These are phyloP conservation scores for Pichia thaimueangensis DNA, from an alignment of 805 yeast genomes.

Conservation along the genomic window DNA sequence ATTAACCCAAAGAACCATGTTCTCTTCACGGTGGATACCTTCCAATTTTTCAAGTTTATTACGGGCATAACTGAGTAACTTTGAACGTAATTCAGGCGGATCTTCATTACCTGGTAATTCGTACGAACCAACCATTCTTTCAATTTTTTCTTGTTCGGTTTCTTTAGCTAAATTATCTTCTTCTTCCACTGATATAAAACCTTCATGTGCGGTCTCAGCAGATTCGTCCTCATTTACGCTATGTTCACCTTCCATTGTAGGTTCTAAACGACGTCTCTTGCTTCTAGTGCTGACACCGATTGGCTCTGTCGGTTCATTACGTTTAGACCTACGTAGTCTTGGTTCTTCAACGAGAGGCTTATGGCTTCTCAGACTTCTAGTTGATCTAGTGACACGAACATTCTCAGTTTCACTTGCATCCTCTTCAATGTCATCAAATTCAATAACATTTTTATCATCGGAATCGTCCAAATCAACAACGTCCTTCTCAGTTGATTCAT, in stretches of 20 bases:
- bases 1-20: slow-evolving; percentile 45
- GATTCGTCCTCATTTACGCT: slow-evolving; percentile 24
- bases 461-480: slow-evolving; percentile 9
- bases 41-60: slow-evolving; percentile 25
- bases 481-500: slow-evolving; percentile 16
- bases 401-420: slow-evolving; percentile 9
- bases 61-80: slow-evolving; percentile 14
- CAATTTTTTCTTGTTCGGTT: neutral
- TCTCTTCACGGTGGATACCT: slow-evolving; percentile 17
- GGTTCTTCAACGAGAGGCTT: neutral
- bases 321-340: slow-evolving; percentile 9
- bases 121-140: slow-evolving; percentile 22
- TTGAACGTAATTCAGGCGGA: neutral
- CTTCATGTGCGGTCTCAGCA: slow-evolving; percentile 2
- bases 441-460: slow-evolving; percentile 4
- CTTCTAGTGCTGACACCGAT: slow-evolving; percentile 9
- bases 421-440: slow-evolving; percentile 10
- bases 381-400: slow-evolving; percentile 8
- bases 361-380: slow-evolving; percentile 9
- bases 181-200: neutral
- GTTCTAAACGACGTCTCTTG: slow-evolving; percentile 12
- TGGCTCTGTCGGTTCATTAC: slow-evolving; percentile 17
- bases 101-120: neutral
- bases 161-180: neutral
- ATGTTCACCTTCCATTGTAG: neutral